Evolutionary conservation across 2,329 filamentous ascomycete genomes (phyloP).

Genomic region (Trichophyton mentagrophytes): DNA sequence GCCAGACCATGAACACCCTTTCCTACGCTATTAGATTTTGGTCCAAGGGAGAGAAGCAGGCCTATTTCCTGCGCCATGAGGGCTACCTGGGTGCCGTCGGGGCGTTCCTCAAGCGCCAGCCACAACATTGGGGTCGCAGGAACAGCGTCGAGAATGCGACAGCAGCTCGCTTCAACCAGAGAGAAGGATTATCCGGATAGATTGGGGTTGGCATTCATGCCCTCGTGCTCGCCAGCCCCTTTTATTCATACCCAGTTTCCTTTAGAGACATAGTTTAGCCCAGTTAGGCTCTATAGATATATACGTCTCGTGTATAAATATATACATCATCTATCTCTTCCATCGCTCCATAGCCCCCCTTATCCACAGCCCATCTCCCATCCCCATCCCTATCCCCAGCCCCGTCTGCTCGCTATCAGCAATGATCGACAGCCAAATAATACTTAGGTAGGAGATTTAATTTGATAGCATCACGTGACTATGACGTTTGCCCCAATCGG

Average conservation of each 20-base stretch:
- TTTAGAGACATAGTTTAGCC: not conserved
- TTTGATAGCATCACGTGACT: not conserved
- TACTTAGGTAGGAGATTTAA: not conserved
- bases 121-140: constrained; percentile 77
- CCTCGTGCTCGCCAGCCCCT: not conserved
- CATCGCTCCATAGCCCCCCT: not conserved
- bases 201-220: not conserved
- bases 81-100: constrained; percentile 90
- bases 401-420: too few species aligned
- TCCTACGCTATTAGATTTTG: constrained; percentile 97
- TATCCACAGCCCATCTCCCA: not conserved
- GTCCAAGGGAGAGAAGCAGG: constrained; percentile 86
- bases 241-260: not conserved
- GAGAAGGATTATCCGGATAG: not conserved
- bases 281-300: not conserved
- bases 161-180: constrained; percentile 16
- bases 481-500: not conserved
- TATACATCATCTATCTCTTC: not conserved
- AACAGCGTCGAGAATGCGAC: constrained; percentile 54
- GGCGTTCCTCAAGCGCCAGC: constrained; percentile 84
- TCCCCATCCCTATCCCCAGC: too few species aligned
- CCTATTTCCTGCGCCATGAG: constrained; percentile 90
- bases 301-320: not conserved
- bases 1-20: constrained; percentile 94
- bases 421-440: not conserved